phyloP scores from a whole-genome alignment of 768 basidiomycete species.

The Solioccasus polychromus region DNA sequence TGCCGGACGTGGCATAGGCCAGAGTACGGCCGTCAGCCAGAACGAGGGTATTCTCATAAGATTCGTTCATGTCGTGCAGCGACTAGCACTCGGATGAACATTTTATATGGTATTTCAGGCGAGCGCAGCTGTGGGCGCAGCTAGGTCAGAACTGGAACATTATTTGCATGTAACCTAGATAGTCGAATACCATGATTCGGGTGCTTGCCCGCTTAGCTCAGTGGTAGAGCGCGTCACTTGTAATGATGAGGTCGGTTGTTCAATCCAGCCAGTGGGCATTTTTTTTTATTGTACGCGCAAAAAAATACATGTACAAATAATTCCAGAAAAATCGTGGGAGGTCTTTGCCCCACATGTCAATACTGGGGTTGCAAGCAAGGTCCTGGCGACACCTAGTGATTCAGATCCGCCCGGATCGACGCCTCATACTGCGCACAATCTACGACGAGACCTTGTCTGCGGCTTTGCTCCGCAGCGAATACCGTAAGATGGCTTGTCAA shows the following conservation, averaged over 20 bases:
- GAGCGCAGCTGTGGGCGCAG: neutral
- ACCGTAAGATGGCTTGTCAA: conserved; percentile 79
- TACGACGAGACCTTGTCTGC: conserved; percentile 65
- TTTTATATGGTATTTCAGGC: neutral
- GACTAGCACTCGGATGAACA: neutral
- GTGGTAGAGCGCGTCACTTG: conserved; percentile 46
- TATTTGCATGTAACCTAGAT: neutral
- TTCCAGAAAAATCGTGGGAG: too few species aligned
- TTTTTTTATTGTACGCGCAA: neutral
- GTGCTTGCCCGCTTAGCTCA: conserved; percentile 39
- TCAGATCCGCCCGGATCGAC: conserved; percentile 37
- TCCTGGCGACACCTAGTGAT: too few species aligned
- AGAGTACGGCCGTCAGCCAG: conserved; percentile 43
- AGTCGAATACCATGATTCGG: neutral
- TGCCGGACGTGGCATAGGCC: conserved; percentile 53
- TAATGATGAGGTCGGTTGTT: conserved; percentile 47
- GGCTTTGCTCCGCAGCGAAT: conserved; percentile 82
- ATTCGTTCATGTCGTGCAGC: conserved; percentile 5
- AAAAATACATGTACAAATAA: too few species aligned
- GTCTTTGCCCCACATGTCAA: too few species aligned
- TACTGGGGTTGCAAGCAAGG: too few species aligned
- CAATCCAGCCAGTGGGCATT: conserved; percentile 43
- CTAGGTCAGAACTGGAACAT: too few species aligned
- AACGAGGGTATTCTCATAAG: conserved; percentile 17
- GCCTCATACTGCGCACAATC: conserved; percentile 67